Conservation (phyloP, 2,329 filamentous ascomycete species). For the Epicoccum nigrum region DNA sequence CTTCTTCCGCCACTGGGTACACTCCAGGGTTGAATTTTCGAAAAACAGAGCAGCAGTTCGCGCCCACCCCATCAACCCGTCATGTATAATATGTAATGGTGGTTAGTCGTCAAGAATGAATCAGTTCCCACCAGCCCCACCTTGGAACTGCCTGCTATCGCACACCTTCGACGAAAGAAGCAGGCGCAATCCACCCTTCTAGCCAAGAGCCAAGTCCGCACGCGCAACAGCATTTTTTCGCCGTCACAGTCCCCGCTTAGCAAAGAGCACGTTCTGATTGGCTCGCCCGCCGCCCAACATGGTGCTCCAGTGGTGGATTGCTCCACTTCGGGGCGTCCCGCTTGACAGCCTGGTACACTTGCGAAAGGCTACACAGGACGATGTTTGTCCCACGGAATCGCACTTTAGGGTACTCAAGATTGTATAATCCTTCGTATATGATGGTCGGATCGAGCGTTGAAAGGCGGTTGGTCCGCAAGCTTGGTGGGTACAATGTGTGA, state of each 20-base stretch:
- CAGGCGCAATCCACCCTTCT: background rate
- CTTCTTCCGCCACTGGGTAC: too few species aligned
- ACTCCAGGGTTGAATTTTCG: too few species aligned
- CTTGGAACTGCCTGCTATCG: background rate
- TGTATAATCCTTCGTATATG: conserved; percentile 3
- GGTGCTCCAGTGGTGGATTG: conserved; percentile 17
- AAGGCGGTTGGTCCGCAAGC: conserved; percentile 35
- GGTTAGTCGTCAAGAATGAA: background rate
- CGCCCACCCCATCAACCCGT: too few species aligned
- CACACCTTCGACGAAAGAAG: background rate
- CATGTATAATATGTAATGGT: too few species aligned
- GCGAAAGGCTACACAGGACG: background rate
- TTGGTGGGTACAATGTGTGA: conserved; percentile 19
- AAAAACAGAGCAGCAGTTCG: too few species aligned
- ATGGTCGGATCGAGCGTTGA: conserved; percentile 21
- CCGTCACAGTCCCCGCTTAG: conserved; percentile 19
- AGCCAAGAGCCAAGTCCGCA: conserved; percentile 15
- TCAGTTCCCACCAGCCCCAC: background rate
- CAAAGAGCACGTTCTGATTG: conserved; percentile 23
- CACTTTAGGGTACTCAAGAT: background rate
- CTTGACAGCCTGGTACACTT: background rate
- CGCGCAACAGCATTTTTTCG: conserved; percentile 5
- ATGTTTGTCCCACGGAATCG: conserved; percentile 12
- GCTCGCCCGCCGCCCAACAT: conserved; percentile 26
- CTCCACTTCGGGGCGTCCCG: conserved; percentile 16